Evolutionary conservation across 345 rosid species (phyloP), one percentile per base, ranked within the genome.

Genomic region (Atalantia buxifolia): DNA sequence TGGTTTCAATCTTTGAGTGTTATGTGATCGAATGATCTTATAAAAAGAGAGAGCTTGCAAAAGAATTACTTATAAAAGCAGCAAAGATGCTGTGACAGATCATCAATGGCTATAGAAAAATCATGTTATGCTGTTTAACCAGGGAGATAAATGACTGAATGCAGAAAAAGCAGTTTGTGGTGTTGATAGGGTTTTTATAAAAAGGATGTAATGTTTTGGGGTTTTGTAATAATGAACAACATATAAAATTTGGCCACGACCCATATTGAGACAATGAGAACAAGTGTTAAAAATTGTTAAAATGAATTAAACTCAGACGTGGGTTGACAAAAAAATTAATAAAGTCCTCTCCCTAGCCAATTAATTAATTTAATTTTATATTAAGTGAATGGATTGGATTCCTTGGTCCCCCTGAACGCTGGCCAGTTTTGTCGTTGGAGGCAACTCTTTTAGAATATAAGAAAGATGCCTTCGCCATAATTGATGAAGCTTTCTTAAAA

Each of bases 351-450:
- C 18, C 13, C 62, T 28, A 3, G 28, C 30, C 16, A 63, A 65
- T 65, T 65, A 16, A 5, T 16, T 50, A 3, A 50, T 50, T 50
- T 50, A 18, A 53, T 45, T 10, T 30, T 63, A 69, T 76, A 72
- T 19, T 55, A 72, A 9, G 14, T 31, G 57, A 62, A 66, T 25
- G 21, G 70, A 84, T 66, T 48, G 69, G 86, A 83, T 83, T 86
- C 81, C 80, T 61, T 71, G 81, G 84, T 69, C 57, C 85, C 83
- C 85, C 67, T 48, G 42, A 71, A 85, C 81, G 87, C 90, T 83
- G 89, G 83, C 85, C 77, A 80, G 73, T 87, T 85, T 86, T 87
- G 88, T 88, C 88, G 80, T 82, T 24, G 84, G 81, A 77, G 76
- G 76, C 79, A 78, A 84, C 87, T 77, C 74, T 78, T 84, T 45